Conservation (phyloP, 2,329 filamentous ascomycete genomes). For the Tolypocladium ophioglossoides region DNA sequence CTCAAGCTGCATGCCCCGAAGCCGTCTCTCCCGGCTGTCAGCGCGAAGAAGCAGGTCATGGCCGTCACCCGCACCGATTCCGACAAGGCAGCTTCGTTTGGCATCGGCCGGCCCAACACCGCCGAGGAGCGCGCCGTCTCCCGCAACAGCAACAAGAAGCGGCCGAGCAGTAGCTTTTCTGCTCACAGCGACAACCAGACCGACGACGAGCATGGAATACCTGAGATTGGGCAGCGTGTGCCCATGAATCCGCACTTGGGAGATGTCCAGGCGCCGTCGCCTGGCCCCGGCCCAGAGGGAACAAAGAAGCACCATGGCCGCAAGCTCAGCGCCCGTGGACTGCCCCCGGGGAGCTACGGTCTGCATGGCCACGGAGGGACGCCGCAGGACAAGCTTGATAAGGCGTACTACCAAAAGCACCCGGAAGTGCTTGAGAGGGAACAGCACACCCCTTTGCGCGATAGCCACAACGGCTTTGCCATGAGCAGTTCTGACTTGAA, state of each 20-base stretch:
- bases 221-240: slow-evolving; percentile 83
- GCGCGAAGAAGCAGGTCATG: slow-evolving; percentile 74
- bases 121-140: slow-evolving; percentile 37
- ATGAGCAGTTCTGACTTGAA: slow-evolving; percentile 86
- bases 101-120: slow-evolving; percentile 59
- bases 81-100: slow-evolving; percentile 73
- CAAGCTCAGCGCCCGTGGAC: slow-evolving; percentile 59
- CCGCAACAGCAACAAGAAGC: slow-evolving; percentile 47
- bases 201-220: slow-evolving; percentile 78
- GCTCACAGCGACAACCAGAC: slow-evolving; percentile 40
- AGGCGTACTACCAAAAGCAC: slow-evolving; percentile 87
- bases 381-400: slow-evolving; percentile 72
- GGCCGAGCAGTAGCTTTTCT: slow-evolving; percentile 49
- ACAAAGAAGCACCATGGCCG: slow-evolving; percentile 51
- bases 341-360: slow-evolving; percentile 84
- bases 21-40: slow-evolving; percentile 71
- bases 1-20: slow-evolving; percentile 82
- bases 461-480: slow-evolving; percentile 60
- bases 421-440: slow-evolving; percentile 73
- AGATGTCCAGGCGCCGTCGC: slow-evolving; percentile 91
- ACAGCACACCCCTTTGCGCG: slow-evolving; percentile 44
- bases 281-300: slow-evolving; percentile 43
- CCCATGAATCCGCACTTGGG: slow-evolving; percentile 90
- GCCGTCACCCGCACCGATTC: slow-evolving; percentile 86
- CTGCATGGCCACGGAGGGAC: slow-evolving; percentile 77